A percentile compares a stretch with the other conserved stretches of the same genome.
phyloP scores from a whole-genome alignment of 208 protist genomes.

The Leishmania major region DNA sequence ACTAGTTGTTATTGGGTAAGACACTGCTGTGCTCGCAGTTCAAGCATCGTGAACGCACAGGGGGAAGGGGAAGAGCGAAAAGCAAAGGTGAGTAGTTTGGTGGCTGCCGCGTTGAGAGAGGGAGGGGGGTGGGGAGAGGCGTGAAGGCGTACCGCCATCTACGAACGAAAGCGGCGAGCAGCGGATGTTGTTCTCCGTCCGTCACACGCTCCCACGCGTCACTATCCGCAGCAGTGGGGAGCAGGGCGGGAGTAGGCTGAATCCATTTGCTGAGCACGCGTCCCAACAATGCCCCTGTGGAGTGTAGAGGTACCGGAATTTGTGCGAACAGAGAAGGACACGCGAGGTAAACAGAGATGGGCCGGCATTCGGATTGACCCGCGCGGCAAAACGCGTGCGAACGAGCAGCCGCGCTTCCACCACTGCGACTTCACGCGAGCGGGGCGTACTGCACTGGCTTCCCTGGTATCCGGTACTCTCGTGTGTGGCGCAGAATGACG shows the following conservation, averaged over 20 bases:
- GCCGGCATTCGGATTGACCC: background rate
- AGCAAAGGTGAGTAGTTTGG: background rate
- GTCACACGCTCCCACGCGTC: background rate
- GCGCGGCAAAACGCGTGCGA: background rate
- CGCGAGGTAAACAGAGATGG: no score
- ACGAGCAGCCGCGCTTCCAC: background rate
- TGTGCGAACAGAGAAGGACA: background rate
- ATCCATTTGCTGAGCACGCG: background rate
- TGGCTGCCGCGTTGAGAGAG: background rate
- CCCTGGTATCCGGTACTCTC: slow-evolving; percentile 68
- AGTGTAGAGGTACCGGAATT: background rate
- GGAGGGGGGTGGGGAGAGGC: background rate
- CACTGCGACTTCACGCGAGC: slow-evolving; percentile 23
- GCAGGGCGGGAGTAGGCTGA: background rate
- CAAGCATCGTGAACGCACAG: background rate
- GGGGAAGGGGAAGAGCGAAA: background rate
- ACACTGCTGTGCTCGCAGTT: background rate
- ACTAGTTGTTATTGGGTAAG: background rate
- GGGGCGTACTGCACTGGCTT: slow-evolving; percentile 56
- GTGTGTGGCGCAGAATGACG: slow-evolving; percentile 53
- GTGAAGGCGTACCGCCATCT: background rate
- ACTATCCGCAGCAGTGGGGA: background rate
- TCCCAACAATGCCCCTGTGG: background rate
- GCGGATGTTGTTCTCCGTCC: background rate
- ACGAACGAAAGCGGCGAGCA: background rate